Base-by-base conservation (phyloP, 352 stramenopile genomes). In the Phytopythium oedochilum region DNA sequence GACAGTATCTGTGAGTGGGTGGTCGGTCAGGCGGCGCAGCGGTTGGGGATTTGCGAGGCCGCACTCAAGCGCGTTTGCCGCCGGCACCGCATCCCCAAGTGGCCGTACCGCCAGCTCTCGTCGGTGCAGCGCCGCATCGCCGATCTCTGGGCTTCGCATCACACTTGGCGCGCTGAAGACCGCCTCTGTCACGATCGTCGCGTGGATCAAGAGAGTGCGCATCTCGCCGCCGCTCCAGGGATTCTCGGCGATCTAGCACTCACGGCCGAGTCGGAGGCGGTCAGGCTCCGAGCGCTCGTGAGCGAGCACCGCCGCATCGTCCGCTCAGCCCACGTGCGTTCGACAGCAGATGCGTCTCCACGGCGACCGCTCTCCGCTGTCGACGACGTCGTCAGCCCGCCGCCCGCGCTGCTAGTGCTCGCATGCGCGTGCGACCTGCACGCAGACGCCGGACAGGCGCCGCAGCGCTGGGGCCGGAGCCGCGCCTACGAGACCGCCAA, bases 11-110 rank as follows among this genome's bases (percentile, higher is more conserved):
- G 36, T 36, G 10, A 57, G 45, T 14, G 5, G 31, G 28, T 20
- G 17, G 38, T 25, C 64, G 40, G 18, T 15, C 58, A 93, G 80
- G 83, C 80, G 2, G 83, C 83, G 31, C 53, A 66, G 34, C 59
- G 49, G 22, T 75, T 93, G 5, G 76, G 76, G 1, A 61, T 90
- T 26, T 93, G 81, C 18, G 83, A 93, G 50, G 83, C 78, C n/a
- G 83, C 83, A n/a, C 59, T 93, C 12, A 93, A 91, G 68, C 79
- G 83, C 2, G 86, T 90, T 36, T 93, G 83, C 43, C 77, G 83
- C 26, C 78, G 78, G 34, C 87, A 89, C 53, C 57, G 60, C 40
- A 86, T 93, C 53, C 65, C 58, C 23, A 86, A 86, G 47, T 93
- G 83, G 83, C 83, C 83, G 17, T 93, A 83, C 47, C 70, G 83